Evolutionary conservation across 306 rosid species (phyloP), one percentile per base, ranked within the genome.

Genomic region (Cucurbita argyrosperma): DNA sequence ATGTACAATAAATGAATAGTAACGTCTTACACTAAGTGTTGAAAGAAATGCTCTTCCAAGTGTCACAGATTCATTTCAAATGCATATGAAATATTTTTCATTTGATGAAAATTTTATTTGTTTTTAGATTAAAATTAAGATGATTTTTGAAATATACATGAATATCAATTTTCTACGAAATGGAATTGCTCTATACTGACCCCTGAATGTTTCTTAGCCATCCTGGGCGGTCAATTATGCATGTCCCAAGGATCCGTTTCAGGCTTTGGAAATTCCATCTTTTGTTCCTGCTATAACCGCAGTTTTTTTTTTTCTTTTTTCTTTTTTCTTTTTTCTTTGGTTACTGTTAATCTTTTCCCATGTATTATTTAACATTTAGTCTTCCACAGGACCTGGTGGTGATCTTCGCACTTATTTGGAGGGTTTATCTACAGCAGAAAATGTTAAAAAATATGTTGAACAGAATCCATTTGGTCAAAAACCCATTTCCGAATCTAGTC

Each of bases 401-500:
- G 83, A 83, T 80, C 85, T 94, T 83, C 85, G 91, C 57, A 66
- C 68, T 56, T 94, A 88, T 72, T 79, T 94, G 65, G 91, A 83
- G 81, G 80, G 86, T 55, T 37, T 94, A 68, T 85, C 84, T 52
- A 9, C 13, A 75, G 92, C 95, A 9, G 88, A 87, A 43, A 81
- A 87, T 76, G 90, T 87, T 69, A 89, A 84, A 79, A 80, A 83
- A 38, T 88, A 85, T 5, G 92, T 94, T 47, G 56, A 85, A 21
- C 75, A 75, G 15, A 76, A 91, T 82, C 92, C 91, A 72, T 91
- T 91, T 78, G 97, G 99, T 55, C 97, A 90, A 77, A 74, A 75
- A 46, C 79, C 90, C 56, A 89, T 94, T 72, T 85, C 92, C 40
- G 47, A 82, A 77, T 56, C 88, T 35, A 68, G 78, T 76, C 83